A percentile compares a stretch with the other conserved stretches of the same genome.
These are phyloP conservation scores for Reutealis trisperma DNA, from an alignment of 345 rosid species.

Conservation along the genomic window DNA sequence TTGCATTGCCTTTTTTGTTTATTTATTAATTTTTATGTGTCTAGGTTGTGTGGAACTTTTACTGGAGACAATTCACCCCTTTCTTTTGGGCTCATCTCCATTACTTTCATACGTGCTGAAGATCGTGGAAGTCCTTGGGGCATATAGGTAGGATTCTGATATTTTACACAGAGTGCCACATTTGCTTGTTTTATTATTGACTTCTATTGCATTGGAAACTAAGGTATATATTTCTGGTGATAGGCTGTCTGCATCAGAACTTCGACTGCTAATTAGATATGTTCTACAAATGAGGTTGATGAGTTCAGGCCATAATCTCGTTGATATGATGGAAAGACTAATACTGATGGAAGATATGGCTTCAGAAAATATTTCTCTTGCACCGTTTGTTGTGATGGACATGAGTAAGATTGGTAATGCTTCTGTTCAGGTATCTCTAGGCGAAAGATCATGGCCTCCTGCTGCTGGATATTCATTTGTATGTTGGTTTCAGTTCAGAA, in stretches of 20 bases:
- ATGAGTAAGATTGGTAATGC: constrained; percentile 97
- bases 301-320: constrained; percentile 73
- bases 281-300: constrained; percentile 78
- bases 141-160: constrained; percentile 63
- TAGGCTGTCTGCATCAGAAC: constrained; percentile 96
- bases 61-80: constrained; percentile 86
- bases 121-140: constrained; percentile 96
- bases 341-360: constrained; percentile 84
- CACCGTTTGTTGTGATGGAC: constrained; percentile 96
- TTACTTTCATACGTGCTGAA: constrained; percentile 79
- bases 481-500: constrained; percentile 95
- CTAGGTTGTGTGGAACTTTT: constrained; percentile 94
- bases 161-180: constrained; percentile 8
- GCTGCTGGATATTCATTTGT: constrained; percentile 99
- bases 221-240: constrained; percentile 34
- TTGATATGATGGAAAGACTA: constrained; percentile 92
- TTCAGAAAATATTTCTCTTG: constrained; percentile 79
- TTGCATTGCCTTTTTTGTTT: constrained; percentile 7
- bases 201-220: constrained; percentile 22
- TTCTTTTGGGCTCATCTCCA: constrained; percentile 81
- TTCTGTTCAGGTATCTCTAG: constrained; percentile 93
- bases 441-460: constrained; percentile 99
- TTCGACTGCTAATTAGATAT: constrained; percentile 79
- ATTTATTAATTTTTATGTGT: constrained; percentile 27
- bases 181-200: constrained; percentile 20